Evolutionary conservation across 805 yeast genomes (phyloP), one percentile per base, ranked within the genome.

Genomic region (Sugiyamaella boreocaroliniensis): DNA sequence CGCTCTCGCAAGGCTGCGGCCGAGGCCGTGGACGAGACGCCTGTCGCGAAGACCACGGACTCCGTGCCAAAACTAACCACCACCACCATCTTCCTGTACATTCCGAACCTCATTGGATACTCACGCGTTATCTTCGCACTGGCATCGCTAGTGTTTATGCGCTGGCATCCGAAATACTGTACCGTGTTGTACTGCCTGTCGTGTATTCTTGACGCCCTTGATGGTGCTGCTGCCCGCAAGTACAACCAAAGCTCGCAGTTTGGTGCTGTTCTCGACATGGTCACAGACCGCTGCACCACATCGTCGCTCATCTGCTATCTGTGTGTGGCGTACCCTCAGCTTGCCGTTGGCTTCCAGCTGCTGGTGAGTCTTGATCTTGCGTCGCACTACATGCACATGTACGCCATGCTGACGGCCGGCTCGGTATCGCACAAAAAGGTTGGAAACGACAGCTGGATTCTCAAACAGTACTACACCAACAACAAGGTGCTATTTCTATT

Each of bases 211-310:
- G 99, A 93, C 70, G 99, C 99, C 0, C 80, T 89, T 53, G 99
- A 93, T 68, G 99, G 99, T 3, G 82, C 85, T 51, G 95, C 96
- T 53, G 99, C 99, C 4, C 78, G 99, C 58, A 78, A 78, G 63
- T 88, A 76, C 67, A 81, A 86, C 67, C 99, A 93, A 69, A 85
- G 96, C 14, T 87, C 97, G 32, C 79, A 81, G 60, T 88, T 89
- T 60, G 99, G 99, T 40, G 98, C 99, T 16, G 96, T 95, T 18
- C 77, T 93, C 61, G 99, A 93, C 70, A 93, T 93, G 99, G 97
- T 93, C 32, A 92, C 99, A 16, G 99, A 93, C 68, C 78, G 99
- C 65, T 93, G 97, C 67, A 90, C 99, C 12, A 93, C 99, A 0
- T 81, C 95, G 12, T 85, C 96, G n/a, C 77, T 93, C 63, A 82